Evolutionary conservation across 2,329 filamentous ascomycete genomes (phyloP).

Genomic region (Hymenoscyphus fraxineus): DNA sequence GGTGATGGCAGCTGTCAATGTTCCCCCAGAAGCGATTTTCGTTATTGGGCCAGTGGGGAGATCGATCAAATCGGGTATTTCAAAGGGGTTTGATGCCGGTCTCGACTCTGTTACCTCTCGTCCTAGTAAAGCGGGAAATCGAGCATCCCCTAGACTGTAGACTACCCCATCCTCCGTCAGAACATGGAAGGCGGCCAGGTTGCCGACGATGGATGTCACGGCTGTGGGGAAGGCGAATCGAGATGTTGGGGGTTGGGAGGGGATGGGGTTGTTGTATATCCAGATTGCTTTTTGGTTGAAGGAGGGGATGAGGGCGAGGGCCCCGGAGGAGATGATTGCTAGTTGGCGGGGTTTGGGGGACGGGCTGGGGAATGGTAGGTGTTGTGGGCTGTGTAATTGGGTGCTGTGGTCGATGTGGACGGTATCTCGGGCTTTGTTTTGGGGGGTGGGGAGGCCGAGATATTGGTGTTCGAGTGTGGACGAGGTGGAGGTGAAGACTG

Average conservation of each 20-base stretch:
- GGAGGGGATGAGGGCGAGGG: not conserved
- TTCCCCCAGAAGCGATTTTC: slow-evolving; percentile 52
- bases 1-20: slow-evolving; percentile 55
- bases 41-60: slow-evolving; percentile 49
- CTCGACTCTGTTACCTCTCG: slow-evolving; percentile 39
- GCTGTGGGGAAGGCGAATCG: not conserved
- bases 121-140: slow-evolving; percentile 55
- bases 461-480: not conserved
- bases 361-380: not conserved
- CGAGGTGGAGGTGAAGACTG: not conserved
- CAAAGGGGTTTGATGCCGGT: slow-evolving; percentile 44
- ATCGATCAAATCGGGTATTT: slow-evolving; percentile 47
- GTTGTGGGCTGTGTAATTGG: not conserved
- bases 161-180: slow-evolving; percentile 37
- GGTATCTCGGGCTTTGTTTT: not conserved
- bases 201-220: slow-evolving; percentile 30
- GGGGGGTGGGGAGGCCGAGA: not conserved
- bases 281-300: not conserved
- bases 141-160: slow-evolving; percentile 52
- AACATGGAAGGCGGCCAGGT: slow-evolving; percentile 38
- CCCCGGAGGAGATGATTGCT: not conserved
- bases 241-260: not conserved
- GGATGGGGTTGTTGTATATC: not conserved
- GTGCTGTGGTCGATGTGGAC: not conserved
- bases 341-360: not conserved